Evolutionary conservation across 768 basidiomycete species (phyloP), one percentile per base, ranked within the genome.

Genomic region (Infundibulicybe gibba): DNA sequence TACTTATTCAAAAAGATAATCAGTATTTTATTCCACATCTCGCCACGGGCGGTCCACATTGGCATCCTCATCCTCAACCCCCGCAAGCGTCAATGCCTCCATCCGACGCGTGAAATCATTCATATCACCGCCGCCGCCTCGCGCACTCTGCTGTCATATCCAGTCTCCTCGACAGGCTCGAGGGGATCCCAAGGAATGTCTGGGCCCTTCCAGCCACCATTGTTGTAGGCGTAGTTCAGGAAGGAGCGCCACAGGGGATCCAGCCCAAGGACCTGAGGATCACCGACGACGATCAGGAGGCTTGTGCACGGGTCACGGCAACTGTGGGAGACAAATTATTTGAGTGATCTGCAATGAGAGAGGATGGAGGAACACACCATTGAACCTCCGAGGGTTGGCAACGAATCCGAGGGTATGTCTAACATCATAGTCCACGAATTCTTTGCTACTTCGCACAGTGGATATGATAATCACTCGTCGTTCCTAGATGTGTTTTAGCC

Each of bases 181-280:
- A 49, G 48, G 0, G 77, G 71, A 50, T 82, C 72, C 80, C 81
- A 83, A 6, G 68, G 56, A 32, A 77, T 75, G 5, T 62, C 59
- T 4, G 66, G 65, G 5, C 81, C 81, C 25, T 58, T 68, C 77
- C 81, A 85, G 1, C 81, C 83, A 2, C 74, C 73, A 12, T 74
- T 70, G 14, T 54, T 42, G 49, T 78, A 59, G n/a, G 84, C 60
- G 51, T 79, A 83, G 48, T 81, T 82, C 41, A 85, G 57, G 66
- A 83, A 83, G 0, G 64, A 59, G 3, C 81, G 63, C 83, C 83
- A 84, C 2, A 83, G 63, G 0, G 82, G 81, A 50, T 85, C 83
- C 1, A 84, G 68, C 6, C 75, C 76, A 0, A 85, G 65, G 3
- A 83, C 79, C 6, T 67, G 58, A 0, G 81, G 79, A 49, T 85